Evolutionary conservation across 352 stramenopile genomes (phyloP).

Genomic region (Phytophthora tubulina): DNA sequence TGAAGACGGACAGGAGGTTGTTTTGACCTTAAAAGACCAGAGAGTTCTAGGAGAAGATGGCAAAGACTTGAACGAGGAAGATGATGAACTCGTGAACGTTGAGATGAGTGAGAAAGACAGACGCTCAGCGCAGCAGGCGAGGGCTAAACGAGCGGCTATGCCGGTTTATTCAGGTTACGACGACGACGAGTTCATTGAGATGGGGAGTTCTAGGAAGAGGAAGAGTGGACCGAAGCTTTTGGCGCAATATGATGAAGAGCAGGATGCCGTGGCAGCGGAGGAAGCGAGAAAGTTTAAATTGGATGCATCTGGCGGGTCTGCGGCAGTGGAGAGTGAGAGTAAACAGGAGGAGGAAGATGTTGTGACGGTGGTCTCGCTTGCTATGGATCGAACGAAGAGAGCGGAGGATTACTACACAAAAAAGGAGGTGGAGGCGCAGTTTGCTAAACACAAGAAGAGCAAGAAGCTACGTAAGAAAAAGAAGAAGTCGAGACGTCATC

Average conservation of each 20-base stretch:
- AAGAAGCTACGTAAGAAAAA: constrained; percentile 87
- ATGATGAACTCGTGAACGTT: constrained; percentile 89
- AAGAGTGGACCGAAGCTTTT: constrained; percentile 63
- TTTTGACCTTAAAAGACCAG: constrained; percentile 95
- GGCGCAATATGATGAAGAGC: constrained; percentile 92
- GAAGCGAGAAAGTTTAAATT: constrained; percentile 67
- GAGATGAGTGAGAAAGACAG: constrained; percentile 81
- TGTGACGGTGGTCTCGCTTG: constrained; percentile 67
- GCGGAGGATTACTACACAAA: constrained; percentile 87
- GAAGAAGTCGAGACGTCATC: constrained; percentile 58
- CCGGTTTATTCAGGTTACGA: constrained; percentile 96
- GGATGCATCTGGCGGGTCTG: constrained; percentile 49
- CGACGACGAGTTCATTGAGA: constrained; percentile 97
- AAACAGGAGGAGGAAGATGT: constrained; percentile 49
- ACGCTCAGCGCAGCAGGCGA: constrained; percentile 52
- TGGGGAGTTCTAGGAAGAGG: constrained; percentile 53
- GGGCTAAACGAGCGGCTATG: constrained; percentile 56
- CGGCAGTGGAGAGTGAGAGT: constrained; percentile 7
- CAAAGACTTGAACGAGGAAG: constrained; percentile 82
- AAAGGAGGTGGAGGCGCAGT: constrained; percentile 87
- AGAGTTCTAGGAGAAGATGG: constrained; percentile 85
- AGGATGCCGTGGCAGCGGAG: constrained; percentile 54
- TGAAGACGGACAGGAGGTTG: constrained; percentile 91
- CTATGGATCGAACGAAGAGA: constrained; percentile 57
- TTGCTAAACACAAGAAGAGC: constrained; percentile 79